Percentiles rank a stretch among this genome's conserved stretches.
These are phyloP conservation scores for Gossypium raimondii DNA, from an alignment of 345 rosid species.

Conservation along the genomic window DNA sequence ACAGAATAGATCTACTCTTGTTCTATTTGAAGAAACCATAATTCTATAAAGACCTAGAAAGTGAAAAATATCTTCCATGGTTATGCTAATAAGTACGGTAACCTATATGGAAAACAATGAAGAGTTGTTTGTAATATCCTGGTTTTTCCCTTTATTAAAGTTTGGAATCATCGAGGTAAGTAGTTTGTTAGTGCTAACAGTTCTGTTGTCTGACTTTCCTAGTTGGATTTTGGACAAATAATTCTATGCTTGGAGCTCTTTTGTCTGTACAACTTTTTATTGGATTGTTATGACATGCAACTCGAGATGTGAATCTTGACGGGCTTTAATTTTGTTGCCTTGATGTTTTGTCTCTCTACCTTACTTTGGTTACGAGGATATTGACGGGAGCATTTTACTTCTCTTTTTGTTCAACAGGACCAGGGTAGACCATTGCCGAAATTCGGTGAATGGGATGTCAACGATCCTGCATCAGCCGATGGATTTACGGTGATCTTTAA, in stretches of 20 bases:
- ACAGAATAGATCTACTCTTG: neutral
- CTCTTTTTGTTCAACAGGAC: slow-evolving; percentile 39
- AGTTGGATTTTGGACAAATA: neutral
- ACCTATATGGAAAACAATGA: neutral
- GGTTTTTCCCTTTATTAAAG: neutral
- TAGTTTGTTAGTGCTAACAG: neutral
- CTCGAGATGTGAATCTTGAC: neutral
- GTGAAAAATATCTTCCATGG: neutral
- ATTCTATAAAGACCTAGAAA: neutral
- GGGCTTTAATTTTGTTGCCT: neutral
- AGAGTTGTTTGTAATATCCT: neutral
- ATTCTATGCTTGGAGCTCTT: neutral
- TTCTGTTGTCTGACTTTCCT: neutral
- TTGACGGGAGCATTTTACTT: neutral
- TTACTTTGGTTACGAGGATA: neutral
- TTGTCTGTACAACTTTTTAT: neutral
- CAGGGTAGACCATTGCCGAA: slow-evolving; percentile 82
- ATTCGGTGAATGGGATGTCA: slow-evolving; percentile 98
- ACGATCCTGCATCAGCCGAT: slow-evolving; percentile 85
- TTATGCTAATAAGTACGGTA: neutral
- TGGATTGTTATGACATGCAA: neutral
- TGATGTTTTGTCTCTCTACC: neutral
- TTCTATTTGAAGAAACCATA: neutral
- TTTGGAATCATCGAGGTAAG: neutral
- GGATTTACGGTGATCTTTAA: slow-evolving; percentile 95